A percentile compares a stretch with the other conserved stretches of the same genome.
Conservation (phyloP, 179 eudicot species). For the Nepenthes alata region DNA sequence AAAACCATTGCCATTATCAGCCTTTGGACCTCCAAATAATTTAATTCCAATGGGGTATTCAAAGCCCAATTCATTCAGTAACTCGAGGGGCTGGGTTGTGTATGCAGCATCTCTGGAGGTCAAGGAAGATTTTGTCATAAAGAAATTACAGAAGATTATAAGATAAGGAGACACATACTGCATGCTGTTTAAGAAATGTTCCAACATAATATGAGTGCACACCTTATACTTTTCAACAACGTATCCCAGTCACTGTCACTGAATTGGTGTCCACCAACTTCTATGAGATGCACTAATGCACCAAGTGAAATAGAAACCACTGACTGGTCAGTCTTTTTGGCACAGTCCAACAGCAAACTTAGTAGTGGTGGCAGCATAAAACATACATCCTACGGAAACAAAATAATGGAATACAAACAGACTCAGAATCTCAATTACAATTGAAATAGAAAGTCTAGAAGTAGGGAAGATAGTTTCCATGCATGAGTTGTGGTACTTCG, state of each 20-base stretch:
- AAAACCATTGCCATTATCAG: constrained; percentile 20
- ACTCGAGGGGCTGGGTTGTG: constrained; percentile 92
- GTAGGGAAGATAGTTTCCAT: too few species aligned
- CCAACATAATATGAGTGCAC: constrained; percentile 5
- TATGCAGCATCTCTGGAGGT: constrained; percentile 79
- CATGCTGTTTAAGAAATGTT: not conserved
- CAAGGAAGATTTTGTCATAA: constrained; percentile 12
- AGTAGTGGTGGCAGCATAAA: constrained; percentile 94
- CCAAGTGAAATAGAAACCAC: constrained; percentile 92
- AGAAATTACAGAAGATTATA: not conserved
- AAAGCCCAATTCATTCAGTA: constrained; percentile 69
- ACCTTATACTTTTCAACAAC: constrained; percentile 94
- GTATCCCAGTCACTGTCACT: constrained; percentile 89
- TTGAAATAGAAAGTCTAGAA: too few species aligned
- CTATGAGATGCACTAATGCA: constrained; percentile 88
- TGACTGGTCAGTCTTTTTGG: constrained; percentile 89
- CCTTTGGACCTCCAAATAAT: constrained; percentile 29
- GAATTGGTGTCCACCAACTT: constrained; percentile 99
- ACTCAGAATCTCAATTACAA: too few species aligned
- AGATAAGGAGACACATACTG: not conserved
- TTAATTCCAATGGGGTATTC: constrained; percentile 36
- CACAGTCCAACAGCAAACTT: constrained; percentile 85
- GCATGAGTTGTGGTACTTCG: too few species aligned
- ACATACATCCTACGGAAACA: constrained; percentile 63
- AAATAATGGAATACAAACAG: not conserved